These are phyloP conservation scores for Radiomyces spectabilis DNA, from an alignment of 192 early-diverging fungal genomes.

Conservation along the genomic window DNA sequence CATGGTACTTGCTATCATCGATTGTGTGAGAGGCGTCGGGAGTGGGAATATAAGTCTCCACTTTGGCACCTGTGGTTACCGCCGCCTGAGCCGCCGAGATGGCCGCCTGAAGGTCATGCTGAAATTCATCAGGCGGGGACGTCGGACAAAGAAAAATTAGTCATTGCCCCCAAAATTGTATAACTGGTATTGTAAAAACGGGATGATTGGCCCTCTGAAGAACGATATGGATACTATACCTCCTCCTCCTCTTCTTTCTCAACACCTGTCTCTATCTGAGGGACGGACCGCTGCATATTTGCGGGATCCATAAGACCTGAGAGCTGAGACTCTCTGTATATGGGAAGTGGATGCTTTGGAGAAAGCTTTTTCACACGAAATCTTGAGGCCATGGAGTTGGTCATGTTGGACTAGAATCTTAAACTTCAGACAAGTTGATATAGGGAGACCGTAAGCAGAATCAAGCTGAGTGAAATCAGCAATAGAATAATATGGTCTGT, in stretches of 20 bases:
- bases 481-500: too few species aligned
- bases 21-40: constrained; percentile 79
- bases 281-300: constrained; percentile 52
- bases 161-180: background rate
- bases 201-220: background rate
- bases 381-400: constrained; percentile 29
- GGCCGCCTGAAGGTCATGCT: constrained; percentile 92
- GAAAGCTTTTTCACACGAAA: constrained; percentile 88
- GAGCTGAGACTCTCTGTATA: constrained; percentile 75
- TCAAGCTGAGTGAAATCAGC: too few species aligned
- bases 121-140: too few species aligned
- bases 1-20: constrained; percentile 43
- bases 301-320: constrained; percentile 74
- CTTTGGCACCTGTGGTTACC: constrained; percentile 50
- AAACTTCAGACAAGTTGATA: too few species aligned
- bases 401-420: too few species aligned
- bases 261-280: constrained; percentile 85
- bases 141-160: constrained; percentile 4
- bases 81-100: constrained; percentile 71
- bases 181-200: background rate
- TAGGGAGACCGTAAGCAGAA: too few species aligned
- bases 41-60: constrained; percentile 75
- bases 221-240: constrained; percentile 9
- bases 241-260: constrained; percentile 98
- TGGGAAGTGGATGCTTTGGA: constrained; percentile 71